phyloP scores from a whole-genome alignment of 768 basidiomycete genomes.

The Calvatia gigantea region DNA sequence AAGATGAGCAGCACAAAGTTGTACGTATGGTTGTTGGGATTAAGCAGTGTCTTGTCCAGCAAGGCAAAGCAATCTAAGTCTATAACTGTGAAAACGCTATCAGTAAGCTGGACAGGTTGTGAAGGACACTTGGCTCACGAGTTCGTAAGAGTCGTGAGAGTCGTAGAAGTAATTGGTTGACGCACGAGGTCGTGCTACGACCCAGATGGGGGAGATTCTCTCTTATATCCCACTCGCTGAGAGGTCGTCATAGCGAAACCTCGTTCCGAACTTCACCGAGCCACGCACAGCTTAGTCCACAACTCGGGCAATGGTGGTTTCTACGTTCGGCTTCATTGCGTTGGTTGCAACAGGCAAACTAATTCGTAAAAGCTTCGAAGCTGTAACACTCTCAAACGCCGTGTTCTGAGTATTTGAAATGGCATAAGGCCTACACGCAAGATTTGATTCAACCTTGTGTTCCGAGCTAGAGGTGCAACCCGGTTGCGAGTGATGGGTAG shows the following conservation, averaged over 20 bases:
- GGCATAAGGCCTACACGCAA: background rate
- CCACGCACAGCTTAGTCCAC: too few relatives aligned
- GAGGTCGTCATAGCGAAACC: background rate
- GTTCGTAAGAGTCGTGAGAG: conserved; percentile 19
- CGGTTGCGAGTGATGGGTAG: background rate
- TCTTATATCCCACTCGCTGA: background rate
- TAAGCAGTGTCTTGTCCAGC: conserved; percentile 45
- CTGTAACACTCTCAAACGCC: too few relatives aligned
- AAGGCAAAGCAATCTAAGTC: conserved; percentile 32
- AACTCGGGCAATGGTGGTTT: too few relatives aligned
- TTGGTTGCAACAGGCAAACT: background rate
- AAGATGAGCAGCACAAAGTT: conserved; percentile 15
- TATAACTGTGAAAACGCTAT: background rate
- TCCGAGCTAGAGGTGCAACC: background rate
- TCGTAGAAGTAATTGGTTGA: conserved; percentile 21
- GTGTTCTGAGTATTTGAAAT: too few relatives aligned
- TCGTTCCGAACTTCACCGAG: too few relatives aligned
- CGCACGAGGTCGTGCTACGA: conserved; percentile 22
- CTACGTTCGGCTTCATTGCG: too few relatives aligned
- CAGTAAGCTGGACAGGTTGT: background rate
- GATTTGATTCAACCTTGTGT: background rate
- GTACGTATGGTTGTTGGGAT: conserved; percentile 23
- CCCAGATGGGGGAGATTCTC: background rate
- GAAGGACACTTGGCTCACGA: background rate
- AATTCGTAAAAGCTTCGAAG: background rate